These are phyloP conservation scores for Yamadazyma dushanensis DNA, from an alignment of 1,139 yeast species.

Conservation along the genomic window DNA sequence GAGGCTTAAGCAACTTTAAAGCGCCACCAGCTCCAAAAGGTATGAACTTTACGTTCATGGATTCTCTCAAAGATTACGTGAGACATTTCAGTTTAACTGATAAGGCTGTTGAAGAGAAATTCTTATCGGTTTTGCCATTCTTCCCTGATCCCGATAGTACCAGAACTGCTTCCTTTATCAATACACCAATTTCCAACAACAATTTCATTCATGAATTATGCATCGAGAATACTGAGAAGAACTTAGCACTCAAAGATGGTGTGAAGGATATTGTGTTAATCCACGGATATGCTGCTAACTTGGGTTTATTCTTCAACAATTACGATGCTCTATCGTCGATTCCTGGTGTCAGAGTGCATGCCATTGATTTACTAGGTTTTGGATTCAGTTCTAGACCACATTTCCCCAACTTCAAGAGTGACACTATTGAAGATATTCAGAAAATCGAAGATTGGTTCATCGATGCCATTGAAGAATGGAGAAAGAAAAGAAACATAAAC, in stretches of 20 bases:
- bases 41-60: conserved; percentile 23
- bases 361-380: conserved; percentile 46
- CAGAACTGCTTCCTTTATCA: conserved; percentile 46
- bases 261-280: conserved; percentile 40
- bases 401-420: conserved; percentile 33
- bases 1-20: conserved; percentile 8
- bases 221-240: conserved; percentile 30
- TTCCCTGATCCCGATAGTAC: conserved; percentile 55
- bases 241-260: conserved; percentile 15
- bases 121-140: conserved; percentile 54
- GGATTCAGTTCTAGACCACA: conserved; percentile 45
- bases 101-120: conserved; percentile 29
- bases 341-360: conserved; percentile 47
- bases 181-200: conserved; percentile 50
- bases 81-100: conserved; percentile 33
- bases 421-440: conserved; percentile 31
- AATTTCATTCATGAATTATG: conserved; percentile 60
- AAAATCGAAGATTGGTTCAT: conserved; percentile 74
- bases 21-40: conserved; percentile 4
- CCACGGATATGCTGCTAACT: conserved; percentile 50
- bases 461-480: conserved; percentile 85
- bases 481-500: conserved; percentile 53
- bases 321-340: conserved; percentile 37
- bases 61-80: conserved; percentile 41
- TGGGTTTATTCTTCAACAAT: conserved; percentile 45